These are phyloP conservation scores for Camelina hispida DNA, from an alignment of 345 rosid genomes.

Conservation along the genomic window DNA sequence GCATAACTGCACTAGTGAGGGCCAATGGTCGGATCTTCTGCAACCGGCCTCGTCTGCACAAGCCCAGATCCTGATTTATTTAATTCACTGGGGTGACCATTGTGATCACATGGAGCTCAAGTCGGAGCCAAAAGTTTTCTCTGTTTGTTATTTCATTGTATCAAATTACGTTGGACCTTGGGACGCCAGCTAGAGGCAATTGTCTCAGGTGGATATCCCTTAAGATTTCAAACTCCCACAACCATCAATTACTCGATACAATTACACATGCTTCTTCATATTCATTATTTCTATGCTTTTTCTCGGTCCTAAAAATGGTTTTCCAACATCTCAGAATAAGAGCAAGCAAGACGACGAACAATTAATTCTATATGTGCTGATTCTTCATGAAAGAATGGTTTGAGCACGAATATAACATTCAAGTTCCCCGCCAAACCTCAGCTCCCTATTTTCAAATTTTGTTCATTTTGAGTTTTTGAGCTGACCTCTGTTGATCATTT, in stretches of 20 bases:
- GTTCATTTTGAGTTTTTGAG: neutral
- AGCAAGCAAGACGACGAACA: neutral
- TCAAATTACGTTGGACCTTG: conserved; percentile 29
- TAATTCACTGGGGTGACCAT: conserved; percentile 25
- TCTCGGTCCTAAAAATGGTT: neutral
- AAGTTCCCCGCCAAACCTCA: neutral
- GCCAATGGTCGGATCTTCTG: conserved; percentile 94
- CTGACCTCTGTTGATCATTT: neutral
- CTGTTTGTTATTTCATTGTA: conserved; percentile 19
- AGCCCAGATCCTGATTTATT: conserved; percentile 64
- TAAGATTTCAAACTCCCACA: conserved; percentile 27
- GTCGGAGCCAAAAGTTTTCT: conserved; percentile 30
- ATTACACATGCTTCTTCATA: conserved; percentile 20
- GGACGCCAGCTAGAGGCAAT: conserved; percentile 32
- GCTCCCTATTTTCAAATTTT: neutral
- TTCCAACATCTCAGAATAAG: neutral
- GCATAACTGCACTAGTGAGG: conserved; percentile 65
- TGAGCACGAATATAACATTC: neutral
- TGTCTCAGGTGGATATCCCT: conserved; percentile 34
- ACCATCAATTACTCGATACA: conserved; percentile 26
- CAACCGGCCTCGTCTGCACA: conserved; percentile 92
- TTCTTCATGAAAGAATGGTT: neutral
- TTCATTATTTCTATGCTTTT: neutral
- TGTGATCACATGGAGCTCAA: conserved; percentile 39
- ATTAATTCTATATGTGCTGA: neutral